A percentile compares a stretch with the other conserved stretches of the same genome.
phyloP scores from a whole-genome alignment of 176 grass and related monocot species.

The Rhynchospora breviuscula region DNA sequence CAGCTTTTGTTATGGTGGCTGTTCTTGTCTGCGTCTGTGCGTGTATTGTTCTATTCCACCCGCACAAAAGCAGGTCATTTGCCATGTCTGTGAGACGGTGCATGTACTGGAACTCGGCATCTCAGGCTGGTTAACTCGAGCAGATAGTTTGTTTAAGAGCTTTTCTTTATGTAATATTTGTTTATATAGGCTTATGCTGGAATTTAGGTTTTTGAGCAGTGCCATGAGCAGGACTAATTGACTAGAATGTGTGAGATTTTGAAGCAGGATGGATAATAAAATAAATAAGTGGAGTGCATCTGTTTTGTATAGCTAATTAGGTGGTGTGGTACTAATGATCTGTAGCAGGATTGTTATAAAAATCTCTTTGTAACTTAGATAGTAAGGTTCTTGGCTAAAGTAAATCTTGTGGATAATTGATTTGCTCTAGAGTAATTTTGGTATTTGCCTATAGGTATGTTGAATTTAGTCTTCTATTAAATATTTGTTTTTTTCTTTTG shows the following conservation, averaged over 20 bases:
- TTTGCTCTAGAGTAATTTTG: not conserved
- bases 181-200: slow-evolving; percentile 4
- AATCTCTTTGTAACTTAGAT: not conserved
- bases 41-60: slow-evolving; percentile 72
- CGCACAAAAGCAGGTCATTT: slow-evolving; percentile 41
- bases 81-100: slow-evolving; percentile 56
- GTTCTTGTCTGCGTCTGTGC: slow-evolving; percentile 70
- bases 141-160: not conserved
- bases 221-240: not conserved
- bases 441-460: not conserved
- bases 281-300: not conserved
- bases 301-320: slow-evolving; percentile 1
- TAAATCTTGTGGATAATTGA: not conserved
- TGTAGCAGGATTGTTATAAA: not conserved
- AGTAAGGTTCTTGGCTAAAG: not conserved
- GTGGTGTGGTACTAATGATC: not conserved
- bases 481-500: not conserved
- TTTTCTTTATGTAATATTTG: not conserved
- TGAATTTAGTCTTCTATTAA: not conserved
- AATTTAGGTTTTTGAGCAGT: not conserved
- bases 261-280: not conserved
- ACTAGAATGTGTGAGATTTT: slow-evolving; percentile 1
- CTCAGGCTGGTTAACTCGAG: slow-evolving; percentile 38
- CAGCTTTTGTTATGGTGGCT: slow-evolving; percentile 33
- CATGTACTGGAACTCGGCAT: slow-evolving; percentile 38